Evolutionary conservation across 768 basidiomycete genomes (phyloP), one percentile per base, ranked within the genome.

Genomic region (Jaapia argillacea): DNA sequence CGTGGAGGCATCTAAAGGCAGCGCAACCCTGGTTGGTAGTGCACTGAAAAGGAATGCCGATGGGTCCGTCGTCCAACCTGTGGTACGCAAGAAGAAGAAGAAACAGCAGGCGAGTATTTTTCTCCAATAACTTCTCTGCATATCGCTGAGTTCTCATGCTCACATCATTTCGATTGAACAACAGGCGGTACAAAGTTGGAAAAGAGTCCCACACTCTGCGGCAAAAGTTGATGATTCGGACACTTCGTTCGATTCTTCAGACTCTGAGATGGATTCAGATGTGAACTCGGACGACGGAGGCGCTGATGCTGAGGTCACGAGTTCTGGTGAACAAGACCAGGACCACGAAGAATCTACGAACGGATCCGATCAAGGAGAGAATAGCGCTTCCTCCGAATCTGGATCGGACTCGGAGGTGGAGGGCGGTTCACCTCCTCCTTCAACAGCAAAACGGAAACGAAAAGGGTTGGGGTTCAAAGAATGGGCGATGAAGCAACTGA

Each of bases 401-500:
- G n/a, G n/a, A n/a, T n/a, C n/a, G n/a, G n/a, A n/a, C n/a, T n/a
- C n/a, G n/a, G n/a, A n/a, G n/a, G n/a, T n/a, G n/a, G n/a, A n/a
- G n/a, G n/a, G n/a, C n/a, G n/a, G n/a, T n/a, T n/a, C n/a, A n/a
- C n/a, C n/a, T n/a, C n/a, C n/a, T n/a, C 10, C 10, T 33, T 33
- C 31, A 33, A 33, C 10, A 16, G 31, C 10, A 10, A 16, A 16
- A 33, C 31, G 31, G 10, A 16, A 16, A 33, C 24, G 50, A 48
- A 23, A 43, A 49, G 12, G 51, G 42, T 4, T 48, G 49, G 74
- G 76, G 5, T 97, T 96, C 74, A 96, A 96, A 58, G 70, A 80
- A 31, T 96, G 93, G 93, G 93, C 92, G 0, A 56, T 80, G 48
- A 75, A 82, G 43, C 91, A 96, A 56, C 70, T 87, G 41, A 78